phyloP scores from a whole-genome alignment of 192 early-diverging fungal genomes.

The Ambispora gerdemannii region DNA sequence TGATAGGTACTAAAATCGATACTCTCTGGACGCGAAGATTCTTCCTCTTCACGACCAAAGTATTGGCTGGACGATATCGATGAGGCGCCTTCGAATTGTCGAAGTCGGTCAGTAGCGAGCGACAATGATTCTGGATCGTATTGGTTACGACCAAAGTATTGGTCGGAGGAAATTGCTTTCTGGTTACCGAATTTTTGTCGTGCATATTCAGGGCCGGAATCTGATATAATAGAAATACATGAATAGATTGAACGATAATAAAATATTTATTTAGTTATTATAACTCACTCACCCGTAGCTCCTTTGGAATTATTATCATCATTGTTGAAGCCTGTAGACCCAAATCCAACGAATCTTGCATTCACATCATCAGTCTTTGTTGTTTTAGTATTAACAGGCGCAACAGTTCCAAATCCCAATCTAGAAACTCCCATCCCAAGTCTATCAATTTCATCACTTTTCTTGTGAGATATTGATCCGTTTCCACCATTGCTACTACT shows the following conservation, averaged over 20 bases:
- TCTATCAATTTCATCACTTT: constrained; percentile 54
- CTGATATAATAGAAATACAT: neutral
- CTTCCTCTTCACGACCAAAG: constrained; percentile 69
- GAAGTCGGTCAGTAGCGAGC: constrained; percentile 54
- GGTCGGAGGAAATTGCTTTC: constrained; percentile 87
- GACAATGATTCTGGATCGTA: constrained; percentile 58
- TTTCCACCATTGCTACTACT: neutral
- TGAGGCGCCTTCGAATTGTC: constrained; percentile 70
- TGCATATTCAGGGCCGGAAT: constrained; percentile 50
- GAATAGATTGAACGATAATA: no score
- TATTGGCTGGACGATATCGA: constrained; percentile 82
- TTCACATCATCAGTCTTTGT: constrained; percentile 20
- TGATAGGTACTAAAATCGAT: constrained; percentile 38
- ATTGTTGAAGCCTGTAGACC: constrained; percentile 39
- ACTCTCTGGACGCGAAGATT: constrained; percentile 20
- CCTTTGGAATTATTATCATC: no score
- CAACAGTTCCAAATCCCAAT: constrained; percentile 56
- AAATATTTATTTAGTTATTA: no score
- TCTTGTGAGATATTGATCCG: constrained; percentile 26
- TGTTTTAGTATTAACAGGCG: constrained; percentile 5
- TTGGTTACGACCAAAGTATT: constrained; percentile 81
- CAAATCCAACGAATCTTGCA: constrained; percentile 49
- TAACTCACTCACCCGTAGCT: no score
- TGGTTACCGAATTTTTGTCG: constrained; percentile 78
- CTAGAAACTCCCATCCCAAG: constrained; percentile 69